A percentile compares a stretch with the other conserved stretches of the same genome.
These are phyloP conservation scores for Casuarina equisetifolia DNA, from an alignment of 306 rosid genomes.

Conservation along the genomic window DNA sequence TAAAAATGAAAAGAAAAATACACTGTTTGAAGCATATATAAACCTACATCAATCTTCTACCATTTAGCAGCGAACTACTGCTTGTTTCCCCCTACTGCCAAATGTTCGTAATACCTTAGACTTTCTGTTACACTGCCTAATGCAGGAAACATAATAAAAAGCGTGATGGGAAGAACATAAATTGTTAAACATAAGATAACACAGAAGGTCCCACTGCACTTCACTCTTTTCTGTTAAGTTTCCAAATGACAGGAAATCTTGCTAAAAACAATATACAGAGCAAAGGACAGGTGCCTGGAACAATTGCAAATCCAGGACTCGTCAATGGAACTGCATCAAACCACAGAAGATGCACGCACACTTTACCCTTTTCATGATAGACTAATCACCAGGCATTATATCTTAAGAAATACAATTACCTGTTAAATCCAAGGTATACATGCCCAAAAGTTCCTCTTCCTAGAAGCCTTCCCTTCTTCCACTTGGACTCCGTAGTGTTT, in stretches of 20 bases:
- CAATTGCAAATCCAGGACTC: neutral
- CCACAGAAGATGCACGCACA: neutral
- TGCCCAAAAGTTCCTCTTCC: slow-evolving; percentile 98
- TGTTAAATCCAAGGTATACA: slow-evolving; percentile 86
- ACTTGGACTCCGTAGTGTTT: slow-evolving; percentile 49
- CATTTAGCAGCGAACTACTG: neutral
- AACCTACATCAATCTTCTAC: neutral
- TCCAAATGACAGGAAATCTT: neutral
- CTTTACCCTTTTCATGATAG: neutral
- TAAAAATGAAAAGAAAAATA: neutral
- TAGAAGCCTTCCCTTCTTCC: slow-evolving; percentile 94
- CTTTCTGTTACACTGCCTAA: neutral
- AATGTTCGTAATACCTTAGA: neutral
- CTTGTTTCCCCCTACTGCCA: neutral
- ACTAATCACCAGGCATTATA: neutral
- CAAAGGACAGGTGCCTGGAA: neutral
- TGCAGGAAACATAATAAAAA: neutral
- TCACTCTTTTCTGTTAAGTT: neutral
- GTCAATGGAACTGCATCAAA: slow-evolving; percentile 1
- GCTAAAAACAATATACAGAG: neutral
- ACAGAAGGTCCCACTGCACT: neutral
- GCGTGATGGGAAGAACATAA: neutral
- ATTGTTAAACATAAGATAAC: neutral
- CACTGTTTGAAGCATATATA: neutral
- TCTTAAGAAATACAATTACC: slow-evolving; percentile 42